Evolutionary conservation across 2,329 filamentous ascomycete species (phyloP).

Genomic region (Pseudophaeomoniella oleicola): DNA sequence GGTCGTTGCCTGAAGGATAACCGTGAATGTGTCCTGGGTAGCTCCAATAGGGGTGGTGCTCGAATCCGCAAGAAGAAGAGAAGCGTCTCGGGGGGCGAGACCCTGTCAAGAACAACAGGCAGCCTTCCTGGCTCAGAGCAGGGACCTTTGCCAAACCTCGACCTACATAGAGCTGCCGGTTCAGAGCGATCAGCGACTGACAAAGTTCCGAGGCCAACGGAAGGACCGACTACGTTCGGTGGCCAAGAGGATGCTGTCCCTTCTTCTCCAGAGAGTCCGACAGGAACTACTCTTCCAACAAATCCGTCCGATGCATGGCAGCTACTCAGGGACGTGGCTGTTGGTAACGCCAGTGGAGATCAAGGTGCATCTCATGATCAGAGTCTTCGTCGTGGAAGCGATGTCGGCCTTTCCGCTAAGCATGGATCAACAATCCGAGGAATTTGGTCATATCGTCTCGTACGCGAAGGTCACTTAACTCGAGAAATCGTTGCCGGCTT

Average conservation of each 20-base stretch:
- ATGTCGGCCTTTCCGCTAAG: slow-evolving; percentile 9
- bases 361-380: slow-evolving; percentile 9
- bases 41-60: slow-evolving; percentile 44
- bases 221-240: slow-evolving; percentile 5
- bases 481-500: slow-evolving; percentile 36
- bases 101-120: slow-evolving; percentile 12
- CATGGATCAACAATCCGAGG: slow-evolving; percentile 17
- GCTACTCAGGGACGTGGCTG: slow-evolving; percentile 29
- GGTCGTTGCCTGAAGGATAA: slow-evolving; percentile 42
- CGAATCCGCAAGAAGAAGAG: slow-evolving; percentile 40
- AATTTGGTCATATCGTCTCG: slow-evolving; percentile 26
- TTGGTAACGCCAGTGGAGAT: slow-evolving; percentile 12
- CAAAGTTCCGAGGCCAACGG: not conserved
- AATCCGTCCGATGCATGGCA: slow-evolving; percentile 36
- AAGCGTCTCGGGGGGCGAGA: slow-evolving; percentile 14
- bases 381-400: not conserved
- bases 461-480: slow-evolving; percentile 30
- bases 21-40: slow-evolving; percentile 44
- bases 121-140: slow-evolving; percentile 5
- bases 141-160: slow-evolving; percentile 2
- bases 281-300: slow-evolving; percentile 24
- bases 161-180: slow-evolving; percentile 3
- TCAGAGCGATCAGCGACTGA: not conserved
- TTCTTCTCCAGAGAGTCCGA: slow-evolving; percentile 20
- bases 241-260: slow-evolving; percentile 22